Conservation (phyloP, 306 rosid species). For the Acacia melanoxylon region DNA sequence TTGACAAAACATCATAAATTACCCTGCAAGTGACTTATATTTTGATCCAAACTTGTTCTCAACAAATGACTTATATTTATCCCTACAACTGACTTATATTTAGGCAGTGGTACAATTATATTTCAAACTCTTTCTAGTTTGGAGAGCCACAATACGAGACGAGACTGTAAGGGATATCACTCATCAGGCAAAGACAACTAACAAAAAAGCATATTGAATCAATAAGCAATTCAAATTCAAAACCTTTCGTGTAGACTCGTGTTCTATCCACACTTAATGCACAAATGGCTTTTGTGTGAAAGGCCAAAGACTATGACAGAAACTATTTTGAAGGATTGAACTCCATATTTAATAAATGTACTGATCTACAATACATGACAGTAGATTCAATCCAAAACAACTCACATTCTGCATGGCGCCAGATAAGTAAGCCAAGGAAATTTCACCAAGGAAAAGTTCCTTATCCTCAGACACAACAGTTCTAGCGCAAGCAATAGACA, state of each 20-base stretch:
- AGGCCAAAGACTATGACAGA: not conserved
- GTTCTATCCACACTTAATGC: not conserved
- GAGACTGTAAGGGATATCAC: not conserved
- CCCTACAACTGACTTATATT: no score
- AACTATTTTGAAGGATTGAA: constrained; percentile 18
- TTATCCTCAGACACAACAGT: constrained; percentile 39
- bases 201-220: not conserved
- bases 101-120: not conserved
- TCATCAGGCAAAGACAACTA: not conserved
- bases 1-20: no score
- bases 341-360: not conserved
- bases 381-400: not conserved
- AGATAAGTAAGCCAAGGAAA: constrained; percentile 40
- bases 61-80: no score
- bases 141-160: not conserved
- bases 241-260: not conserved
- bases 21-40: no score
- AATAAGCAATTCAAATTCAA: not conserved
- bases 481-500: constrained; percentile 43
- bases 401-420: constrained; percentile 39
- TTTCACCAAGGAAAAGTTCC: constrained; percentile 46
- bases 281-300: not conserved
- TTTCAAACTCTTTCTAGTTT: not conserved
- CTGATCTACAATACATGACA: not conserved
- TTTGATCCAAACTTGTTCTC: no score